Evolutionary conservation across 2,329 filamentous ascomycete species (phyloP).

Genomic region (Hymenoscyphus occultus): DNA sequence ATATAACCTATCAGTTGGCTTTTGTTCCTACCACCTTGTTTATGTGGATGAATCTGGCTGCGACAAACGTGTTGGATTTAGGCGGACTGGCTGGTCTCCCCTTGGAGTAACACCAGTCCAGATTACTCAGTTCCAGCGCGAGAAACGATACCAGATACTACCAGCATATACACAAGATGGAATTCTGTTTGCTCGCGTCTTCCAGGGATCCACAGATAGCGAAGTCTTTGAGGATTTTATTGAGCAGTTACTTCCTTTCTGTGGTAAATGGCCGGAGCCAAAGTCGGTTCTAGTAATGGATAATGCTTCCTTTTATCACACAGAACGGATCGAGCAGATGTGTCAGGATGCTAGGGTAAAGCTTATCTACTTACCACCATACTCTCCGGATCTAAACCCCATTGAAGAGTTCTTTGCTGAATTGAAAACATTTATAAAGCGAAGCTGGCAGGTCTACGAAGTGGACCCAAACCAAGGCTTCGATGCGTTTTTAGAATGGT

Average conservation of each 20-base stretch:
- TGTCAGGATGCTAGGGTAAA: conserved; percentile 30
- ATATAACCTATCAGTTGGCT: background rate
- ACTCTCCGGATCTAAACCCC: conserved; percentile 30
- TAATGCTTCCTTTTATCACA: conserved; percentile 38
- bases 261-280: conserved; percentile 35
- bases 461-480: conserved; percentile 23
- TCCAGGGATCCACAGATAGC: conserved; percentile 33
- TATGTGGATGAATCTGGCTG: background rate
- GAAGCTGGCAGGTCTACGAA: conserved; percentile 26
- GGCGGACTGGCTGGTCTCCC: conserved; percentile 39
- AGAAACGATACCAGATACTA: conserved; percentile 30
- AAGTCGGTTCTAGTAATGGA: conserved; percentile 40
- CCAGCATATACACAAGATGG: conserved; percentile 30
- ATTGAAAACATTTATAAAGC: conserved; percentile 31
- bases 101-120: conserved; percentile 33
- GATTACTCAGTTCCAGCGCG: conserved; percentile 29
- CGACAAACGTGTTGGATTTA: no score
- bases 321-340: conserved; percentile 31
- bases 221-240: conserved; percentile 35
- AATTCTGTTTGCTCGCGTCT: conserved; percentile 30
- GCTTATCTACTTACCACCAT: conserved; percentile 26
- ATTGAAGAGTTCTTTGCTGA: conserved; percentile 33
- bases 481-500: conserved; percentile 29
- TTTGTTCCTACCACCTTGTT: background rate
- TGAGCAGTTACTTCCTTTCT: conserved; percentile 36